These are phyloP conservation scores for Astrocystis sublimbata DNA, from an alignment of 495 filamentous ascomycete species.

Conservation along the genomic window DNA sequence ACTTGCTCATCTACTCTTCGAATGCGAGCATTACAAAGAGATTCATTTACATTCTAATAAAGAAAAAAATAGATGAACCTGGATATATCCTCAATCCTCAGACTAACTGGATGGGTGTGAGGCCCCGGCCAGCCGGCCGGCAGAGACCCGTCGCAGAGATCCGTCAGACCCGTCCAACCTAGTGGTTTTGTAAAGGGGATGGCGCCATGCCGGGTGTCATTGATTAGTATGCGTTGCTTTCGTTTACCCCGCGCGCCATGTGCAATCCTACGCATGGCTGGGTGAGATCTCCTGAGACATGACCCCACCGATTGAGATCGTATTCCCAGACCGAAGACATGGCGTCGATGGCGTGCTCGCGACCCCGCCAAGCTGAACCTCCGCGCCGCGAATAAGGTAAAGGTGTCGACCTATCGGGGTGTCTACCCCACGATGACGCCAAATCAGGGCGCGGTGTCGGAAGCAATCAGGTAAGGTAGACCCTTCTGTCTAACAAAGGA, in stretches of 20 bases:
- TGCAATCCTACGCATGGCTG: neutral
- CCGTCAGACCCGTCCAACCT: too few relatives aligned
- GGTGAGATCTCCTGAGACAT: constrained; percentile 1
- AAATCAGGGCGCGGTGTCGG: constrained; percentile 13
- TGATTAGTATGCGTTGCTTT: constrained; percentile 2
- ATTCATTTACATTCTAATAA: neutral
- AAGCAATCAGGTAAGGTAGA: neutral
- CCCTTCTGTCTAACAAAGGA: neutral
- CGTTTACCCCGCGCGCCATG: constrained; percentile 4
- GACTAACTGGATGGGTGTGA: neutral
- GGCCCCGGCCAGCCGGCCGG: too few relatives aligned
- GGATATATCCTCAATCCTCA: neutral
- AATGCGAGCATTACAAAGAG: neutral
- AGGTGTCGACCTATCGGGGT: neutral
- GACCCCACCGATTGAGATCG: constrained; percentile 1
- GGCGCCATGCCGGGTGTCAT: constrained; percentile 7
- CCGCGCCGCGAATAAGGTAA: constrained; percentile 10
- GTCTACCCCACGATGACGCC: constrained; percentile 14
- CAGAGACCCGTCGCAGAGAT: neutral
- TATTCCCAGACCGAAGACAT: neutral
- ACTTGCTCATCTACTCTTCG: neutral
- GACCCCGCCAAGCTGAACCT: constrained; percentile 10
- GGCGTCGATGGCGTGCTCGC: constrained; percentile 16
- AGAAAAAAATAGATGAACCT: neutral
- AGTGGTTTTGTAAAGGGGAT: neutral